Conservation (phyloP, 1,284 basidiomycete genomes). For the Cryptococcus sp. region DNA sequence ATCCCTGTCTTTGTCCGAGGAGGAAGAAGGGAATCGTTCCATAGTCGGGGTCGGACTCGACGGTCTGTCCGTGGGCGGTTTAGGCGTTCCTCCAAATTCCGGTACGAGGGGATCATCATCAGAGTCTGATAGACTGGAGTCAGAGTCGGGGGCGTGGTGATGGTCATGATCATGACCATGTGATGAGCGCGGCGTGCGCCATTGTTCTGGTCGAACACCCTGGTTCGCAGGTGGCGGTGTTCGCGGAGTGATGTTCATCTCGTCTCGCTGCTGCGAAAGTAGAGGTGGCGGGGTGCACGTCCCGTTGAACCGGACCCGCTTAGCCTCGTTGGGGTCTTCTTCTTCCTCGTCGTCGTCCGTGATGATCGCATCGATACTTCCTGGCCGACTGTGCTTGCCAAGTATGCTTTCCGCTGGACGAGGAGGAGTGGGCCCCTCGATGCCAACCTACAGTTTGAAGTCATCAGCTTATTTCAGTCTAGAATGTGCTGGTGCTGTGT, state of each 20-base stretch:
- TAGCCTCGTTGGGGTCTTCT: conserved; percentile 7
- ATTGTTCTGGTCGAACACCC: conserved; percentile 31
- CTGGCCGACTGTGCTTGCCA: background rate
- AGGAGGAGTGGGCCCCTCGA: too few relatives aligned
- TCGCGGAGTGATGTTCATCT: conserved; percentile 19
- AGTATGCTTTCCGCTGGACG: background rate
- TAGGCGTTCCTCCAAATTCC: conserved; percentile 20
- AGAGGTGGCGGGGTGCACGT: too few relatives aligned
- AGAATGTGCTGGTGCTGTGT: too few relatives aligned
- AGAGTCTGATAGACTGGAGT: background rate
- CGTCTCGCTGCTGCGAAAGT: background rate
- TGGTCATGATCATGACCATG: background rate
- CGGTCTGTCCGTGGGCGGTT: conserved; percentile 13
- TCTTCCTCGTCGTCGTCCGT: conserved; percentile 3
- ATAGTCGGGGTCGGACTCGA: conserved; percentile 7
- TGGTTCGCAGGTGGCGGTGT: conserved; percentile 41
- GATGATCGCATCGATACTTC: background rate
- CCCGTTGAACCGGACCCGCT: conserved; percentile 18
- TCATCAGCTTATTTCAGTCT: too few relatives aligned
- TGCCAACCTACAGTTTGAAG: too few relatives aligned
- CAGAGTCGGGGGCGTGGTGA: background rate
- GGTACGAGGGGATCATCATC: conserved; percentile 11
- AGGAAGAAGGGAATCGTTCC: conserved; percentile 8
- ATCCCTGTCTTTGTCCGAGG: background rate
- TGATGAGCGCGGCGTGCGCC: conserved; percentile 27